phyloP scores from a whole-genome alignment of 1,139 yeast genomes.

The Magnusiomyces paraingens region DNA sequence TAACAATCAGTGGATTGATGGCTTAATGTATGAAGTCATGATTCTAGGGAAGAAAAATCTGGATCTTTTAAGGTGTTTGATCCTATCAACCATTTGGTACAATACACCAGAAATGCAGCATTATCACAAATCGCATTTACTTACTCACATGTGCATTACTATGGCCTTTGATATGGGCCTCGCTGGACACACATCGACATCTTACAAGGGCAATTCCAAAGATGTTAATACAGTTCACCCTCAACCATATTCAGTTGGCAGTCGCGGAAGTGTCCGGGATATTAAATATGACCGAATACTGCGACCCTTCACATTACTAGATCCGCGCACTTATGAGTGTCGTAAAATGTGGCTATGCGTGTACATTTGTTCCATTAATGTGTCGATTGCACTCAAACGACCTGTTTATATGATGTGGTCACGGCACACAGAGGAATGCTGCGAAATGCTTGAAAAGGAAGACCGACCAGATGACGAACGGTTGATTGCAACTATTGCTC shows the following conservation, averaged over 20 bases:
- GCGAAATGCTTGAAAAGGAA: constrained; percentile 41
- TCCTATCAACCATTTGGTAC: constrained; percentile 69
- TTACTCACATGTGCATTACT: constrained; percentile 59
- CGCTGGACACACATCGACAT: constrained; percentile 33
- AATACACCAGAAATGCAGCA: constrained; percentile 77
- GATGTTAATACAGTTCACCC: not conserved
- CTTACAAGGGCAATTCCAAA: constrained; percentile 10
- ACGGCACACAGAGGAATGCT: constrained; percentile 58
- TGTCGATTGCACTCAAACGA: constrained; percentile 28
- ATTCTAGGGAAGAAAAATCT: constrained; percentile 66
- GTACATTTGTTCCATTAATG: constrained; percentile 29
- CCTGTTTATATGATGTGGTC: constrained; percentile 36
- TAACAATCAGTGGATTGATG: constrained; percentile 26
- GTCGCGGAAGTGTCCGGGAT: constrained; percentile 15
- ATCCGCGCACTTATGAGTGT: constrained; percentile 34
- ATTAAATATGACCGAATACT: constrained; percentile 31
- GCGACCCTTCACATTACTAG: constrained; percentile 33
- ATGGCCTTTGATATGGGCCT: constrained; percentile 73
- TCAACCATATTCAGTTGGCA: not conserved
- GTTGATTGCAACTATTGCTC: constrained; percentile 52
- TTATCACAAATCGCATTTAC: constrained; percentile 67
- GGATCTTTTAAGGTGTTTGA: constrained; percentile 57
- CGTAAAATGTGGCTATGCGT: constrained; percentile 31
- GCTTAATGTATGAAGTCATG: constrained; percentile 56
- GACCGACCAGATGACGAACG: constrained; percentile 20